Evolutionary conservation across 805 yeast species (phyloP), one percentile per base, ranked within the genome.

Genomic region (Cyberlindnera mississippiensis): DNA sequence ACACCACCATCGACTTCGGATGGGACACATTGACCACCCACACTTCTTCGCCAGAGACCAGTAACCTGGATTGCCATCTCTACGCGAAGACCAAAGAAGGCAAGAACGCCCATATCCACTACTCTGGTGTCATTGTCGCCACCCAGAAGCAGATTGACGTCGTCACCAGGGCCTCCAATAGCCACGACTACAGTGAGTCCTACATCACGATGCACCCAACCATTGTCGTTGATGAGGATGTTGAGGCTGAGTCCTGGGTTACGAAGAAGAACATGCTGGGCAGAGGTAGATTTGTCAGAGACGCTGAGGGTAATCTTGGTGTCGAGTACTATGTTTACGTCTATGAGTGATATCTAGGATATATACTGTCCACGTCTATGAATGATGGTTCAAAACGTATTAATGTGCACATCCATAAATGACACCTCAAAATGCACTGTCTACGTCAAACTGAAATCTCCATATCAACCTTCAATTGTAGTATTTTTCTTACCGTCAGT

Each of bases 221-320:
- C 12, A 62, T 76, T 48, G 52, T 57, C 35, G 56, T 77, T 15
- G 76, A 69, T 45, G 68, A 63, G 12, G 60, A 56, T 17, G 67
- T 68, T 29, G 69, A 62, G 30, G 71, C 62, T 13, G 74, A 72
- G 53, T 57, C 66, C 48, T 80, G 87, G 87, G 71, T 72, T 14
- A 48, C 63, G 33, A 56, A 61, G 35, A 70, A 72, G 56, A 73
- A 68, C 49, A 64, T 78, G 42, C 37, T 77, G 17, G 86, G 83
- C 16, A 75, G 71, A 55, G 86, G 87, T 27, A 68, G 82, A 44
- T 78, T 79, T 52, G 54, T 73, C 36, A 68, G 80, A 51, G 75
- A 72, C 46, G 65, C 57, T 4, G 53, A 63, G 6, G 78, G 74
- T 16, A 49, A 28, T 2, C 57, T 76, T 44, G 68, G 62, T 46